Base-by-base conservation (phyloP, 768 basidiomycete species). In the Nidularia sp. region DNA sequence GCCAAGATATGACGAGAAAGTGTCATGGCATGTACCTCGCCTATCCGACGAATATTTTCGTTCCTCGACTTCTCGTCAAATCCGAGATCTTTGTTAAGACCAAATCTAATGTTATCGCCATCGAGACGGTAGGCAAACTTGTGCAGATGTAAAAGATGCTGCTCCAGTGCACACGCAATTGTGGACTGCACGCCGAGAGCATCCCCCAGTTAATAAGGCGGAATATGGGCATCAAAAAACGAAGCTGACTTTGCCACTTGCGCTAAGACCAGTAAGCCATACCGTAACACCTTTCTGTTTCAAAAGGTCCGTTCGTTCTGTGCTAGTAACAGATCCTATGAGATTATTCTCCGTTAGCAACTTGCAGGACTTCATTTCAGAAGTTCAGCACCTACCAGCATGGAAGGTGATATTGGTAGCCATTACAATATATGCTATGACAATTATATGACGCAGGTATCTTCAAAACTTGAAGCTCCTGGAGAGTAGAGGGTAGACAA, bases 261-360 rank as follows among this genome's bases (percentile, higher is more conserved):
- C 95, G 62, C 92, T 94, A 13, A 98, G 81, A 5, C 97, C 97
- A 5, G 97, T 99, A 53, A 99, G 71, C 97, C 97, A 99, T 65
- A 98, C 82, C 0, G 96, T 98, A 4, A 87, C 80, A 18, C 96
- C 96, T 57, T 80, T 86, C 66, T 98, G 96, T 15, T 78, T 71
- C 13, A 94, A 75, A 10, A 90, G 68, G 25, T 74, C 61, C 15
- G 74, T 68, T 53, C 96, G 88, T 71, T 96, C 93, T 34, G 73
- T 61, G 13, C 74, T 65, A 36, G 72, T 76, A 39, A 96, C 86
- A 46, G 90, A 86, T 47, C 93, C 90, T 92, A n/a, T n/a, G 25
- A 29, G 25, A 29, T 29, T 29, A 29, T 29, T 29, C 25, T 29
- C 25, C 25, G 25, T 29, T 29, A 29, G 25, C 25, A 29, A 4